Conservation (phyloP, 2,329 filamentous ascomycete species). For the Penicillium sp. region DNA sequence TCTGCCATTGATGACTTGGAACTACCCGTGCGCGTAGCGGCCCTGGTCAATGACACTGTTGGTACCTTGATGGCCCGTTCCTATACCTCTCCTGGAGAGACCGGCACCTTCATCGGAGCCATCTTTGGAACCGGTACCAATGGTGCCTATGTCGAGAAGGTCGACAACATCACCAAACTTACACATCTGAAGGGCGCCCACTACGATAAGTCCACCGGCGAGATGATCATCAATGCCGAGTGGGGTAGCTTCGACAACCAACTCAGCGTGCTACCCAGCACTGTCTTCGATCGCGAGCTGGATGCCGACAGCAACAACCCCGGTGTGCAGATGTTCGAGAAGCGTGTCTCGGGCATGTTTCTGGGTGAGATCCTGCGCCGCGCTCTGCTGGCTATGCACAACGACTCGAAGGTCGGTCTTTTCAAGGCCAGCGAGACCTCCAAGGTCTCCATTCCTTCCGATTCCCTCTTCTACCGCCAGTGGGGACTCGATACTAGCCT, state of each 20-base stretch:
- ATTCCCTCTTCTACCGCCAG: constrained; percentile 66
- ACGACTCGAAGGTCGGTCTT: constrained; percentile 61
- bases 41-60: constrained; percentile 94
- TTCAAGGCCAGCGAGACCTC: constrained; percentile 73
- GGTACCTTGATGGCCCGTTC: constrained; percentile 96
- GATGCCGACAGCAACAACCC: constrained; percentile 82
- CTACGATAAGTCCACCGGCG: constrained; percentile 74
- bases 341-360: constrained; percentile 97
- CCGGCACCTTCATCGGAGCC: constrained; percentile 80
- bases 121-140: constrained; percentile 98
- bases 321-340: constrained; percentile 97
- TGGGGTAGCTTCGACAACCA: constrained; percentile 98
- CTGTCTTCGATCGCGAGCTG: constrained; percentile 72
- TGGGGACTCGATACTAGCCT: constrained; percentile 93
- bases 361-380: constrained; percentile 86
- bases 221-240: constrained; percentile 98
- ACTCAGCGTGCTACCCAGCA: constrained; percentile 80
- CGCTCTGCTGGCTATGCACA: constrained; percentile 66
- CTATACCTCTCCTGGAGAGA: constrained; percentile 86
- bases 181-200: constrained; percentile 49
- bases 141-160: constrained; percentile 92
- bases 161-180: constrained; percentile 77
- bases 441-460: constrained; percentile 63
- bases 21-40: constrained; percentile 89
- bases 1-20: constrained; percentile 78